Evolutionary conservation across 139 green algal genomes (phyloP).

Genomic region (Trebouxia sp.): DNA sequence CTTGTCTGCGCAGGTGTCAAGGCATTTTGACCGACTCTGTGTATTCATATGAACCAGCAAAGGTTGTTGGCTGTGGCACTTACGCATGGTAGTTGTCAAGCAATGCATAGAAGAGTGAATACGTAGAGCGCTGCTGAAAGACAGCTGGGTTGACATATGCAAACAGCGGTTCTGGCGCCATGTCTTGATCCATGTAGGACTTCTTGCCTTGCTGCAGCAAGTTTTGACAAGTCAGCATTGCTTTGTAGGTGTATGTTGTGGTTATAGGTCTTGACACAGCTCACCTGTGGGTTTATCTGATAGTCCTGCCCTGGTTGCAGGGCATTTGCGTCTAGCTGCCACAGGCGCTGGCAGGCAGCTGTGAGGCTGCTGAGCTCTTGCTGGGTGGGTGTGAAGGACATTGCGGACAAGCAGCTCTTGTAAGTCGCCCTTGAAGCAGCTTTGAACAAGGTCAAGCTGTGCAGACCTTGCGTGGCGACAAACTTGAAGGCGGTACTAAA

Average conservation of each 20-base stretch:
- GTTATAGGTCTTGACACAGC: neutral
- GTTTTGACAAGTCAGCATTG: no score
- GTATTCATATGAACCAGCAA: neutral
- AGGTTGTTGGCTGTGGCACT: neutral
- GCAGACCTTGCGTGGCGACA: no score
- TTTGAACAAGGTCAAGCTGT: no score
- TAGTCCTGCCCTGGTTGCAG: slow-evolving; percentile 45
- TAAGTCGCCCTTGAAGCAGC: no score
- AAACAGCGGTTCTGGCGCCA: slow-evolving; percentile 57
- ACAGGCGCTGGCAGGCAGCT: slow-evolving; percentile 30
- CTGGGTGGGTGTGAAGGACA: neutral
- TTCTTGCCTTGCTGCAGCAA: slow-evolving; percentile 44
- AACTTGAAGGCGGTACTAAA: no score
- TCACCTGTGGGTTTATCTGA: slow-evolving; percentile 44
- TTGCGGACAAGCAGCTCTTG: no score
- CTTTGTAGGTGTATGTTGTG: no score
- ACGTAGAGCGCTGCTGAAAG: slow-evolving; percentile 54
- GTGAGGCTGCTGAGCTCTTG: slow-evolving; percentile 31
- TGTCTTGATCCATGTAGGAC: slow-evolving; percentile 43
- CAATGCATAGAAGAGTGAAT: slow-evolving; percentile 58
- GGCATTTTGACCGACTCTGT: neutral
- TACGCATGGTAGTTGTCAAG: slow-evolving; percentile 70
- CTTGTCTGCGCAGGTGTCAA: slow-evolving; percentile 46
- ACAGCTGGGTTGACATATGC: slow-evolving; percentile 41
- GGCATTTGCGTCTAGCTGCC: slow-evolving; percentile 42